These are phyloP conservation scores for Lasiosphaeria hispida DNA, from an alignment of 495 filamentous ascomycete species.

Conservation along the genomic window DNA sequence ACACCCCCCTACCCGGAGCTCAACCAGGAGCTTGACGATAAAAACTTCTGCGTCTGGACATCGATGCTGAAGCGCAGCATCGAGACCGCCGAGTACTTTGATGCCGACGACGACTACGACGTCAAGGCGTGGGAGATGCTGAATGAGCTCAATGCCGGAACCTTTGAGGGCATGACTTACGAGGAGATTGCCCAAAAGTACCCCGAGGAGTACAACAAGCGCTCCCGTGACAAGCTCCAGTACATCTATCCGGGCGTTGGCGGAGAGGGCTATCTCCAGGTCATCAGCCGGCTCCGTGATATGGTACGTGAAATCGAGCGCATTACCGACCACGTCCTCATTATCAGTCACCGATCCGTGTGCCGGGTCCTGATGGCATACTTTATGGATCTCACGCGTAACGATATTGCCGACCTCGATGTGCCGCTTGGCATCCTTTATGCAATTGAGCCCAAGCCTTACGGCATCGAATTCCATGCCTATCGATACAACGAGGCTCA, in stretches of 20 bases:
- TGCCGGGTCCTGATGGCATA: conserved; percentile 92
- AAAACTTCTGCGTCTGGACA: conserved; percentile 98
- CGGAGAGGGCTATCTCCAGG: conserved; percentile 93
- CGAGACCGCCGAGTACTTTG: conserved; percentile 79
- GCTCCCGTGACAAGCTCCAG: conserved; percentile 77
- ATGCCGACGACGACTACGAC: conserved; percentile 93
- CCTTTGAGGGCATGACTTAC: conserved; percentile 93
- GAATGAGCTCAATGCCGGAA: conserved; percentile 89
- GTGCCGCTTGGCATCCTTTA: conserved; percentile 91
- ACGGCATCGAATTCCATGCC: conserved; percentile 93
- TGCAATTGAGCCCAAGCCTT: conserved; percentile 93
- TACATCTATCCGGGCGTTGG: conserved; percentile 95
- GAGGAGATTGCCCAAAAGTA: conserved; percentile 74
- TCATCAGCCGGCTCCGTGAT: conserved; percentile 91
- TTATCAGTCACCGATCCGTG: conserved; percentile 87
- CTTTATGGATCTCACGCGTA: conserved; percentile 84
- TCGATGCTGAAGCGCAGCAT: conserved; percentile 89
- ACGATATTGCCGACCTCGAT: conserved; percentile 89
- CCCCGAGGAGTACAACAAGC: conserved; percentile 72
- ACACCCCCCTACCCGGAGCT: conserved; percentile 94
- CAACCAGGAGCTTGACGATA: conserved; percentile 58
- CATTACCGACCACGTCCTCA: conserved; percentile 89
- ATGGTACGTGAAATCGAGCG: conserved; percentile 97
- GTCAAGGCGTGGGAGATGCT: conserved; percentile 98
- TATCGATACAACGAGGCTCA: conserved; percentile 77